A percentile compares a stretch with the other conserved stretches of the same genome.
phyloP scores from a whole-genome alignment of 148 eudicot species.

The Persicaria tinctoria region DNA sequence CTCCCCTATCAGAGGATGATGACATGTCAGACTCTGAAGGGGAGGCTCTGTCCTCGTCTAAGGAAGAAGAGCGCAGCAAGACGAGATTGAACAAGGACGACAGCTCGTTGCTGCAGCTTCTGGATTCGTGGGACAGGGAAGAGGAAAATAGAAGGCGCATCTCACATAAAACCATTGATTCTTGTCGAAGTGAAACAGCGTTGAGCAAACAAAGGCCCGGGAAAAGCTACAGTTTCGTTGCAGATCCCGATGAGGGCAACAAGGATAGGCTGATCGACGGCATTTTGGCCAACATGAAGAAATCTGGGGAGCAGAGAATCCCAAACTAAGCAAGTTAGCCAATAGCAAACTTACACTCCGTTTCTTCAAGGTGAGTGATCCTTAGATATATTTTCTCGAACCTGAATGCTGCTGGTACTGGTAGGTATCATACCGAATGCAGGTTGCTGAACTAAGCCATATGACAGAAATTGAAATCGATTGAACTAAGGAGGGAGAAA shows the following conservation, averaged over 20 bases:
- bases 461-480: too few relatives aligned
- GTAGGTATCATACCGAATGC: too few relatives aligned
- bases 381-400: too few relatives aligned
- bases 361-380: too few relatives aligned
- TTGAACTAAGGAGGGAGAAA: too few relatives aligned
- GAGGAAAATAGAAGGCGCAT: conserved; percentile 19
- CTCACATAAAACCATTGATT: conserved; percentile 17
- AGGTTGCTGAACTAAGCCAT: too few relatives aligned
- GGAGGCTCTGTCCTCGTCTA: conserved; percentile 19
- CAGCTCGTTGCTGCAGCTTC: conserved; percentile 58
- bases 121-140: conserved; percentile 54
- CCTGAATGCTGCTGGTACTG: too few relatives aligned
- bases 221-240: conserved; percentile 49
- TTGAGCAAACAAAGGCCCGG: conserved; percentile 22
- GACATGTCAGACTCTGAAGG: conserved; percentile 56
- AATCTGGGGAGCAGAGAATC: conserved; percentile 27
- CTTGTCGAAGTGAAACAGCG: conserved; percentile 14
- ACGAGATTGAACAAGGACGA: conserved; percentile 25
- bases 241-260: conserved; percentile 29
- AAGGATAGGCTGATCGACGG: conserved; percentile 49
- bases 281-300: conserved; percentile 60
- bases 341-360: too few relatives aligned
- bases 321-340: background rate
- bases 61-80: conserved; percentile 23
- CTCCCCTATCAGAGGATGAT: conserved; percentile 34